Percentiles rank a stretch among this genome's conserved stretches.
Conservation (phyloP, 2,329 filamentous ascomycete genomes). For the Penicillium crustosum region DNA sequence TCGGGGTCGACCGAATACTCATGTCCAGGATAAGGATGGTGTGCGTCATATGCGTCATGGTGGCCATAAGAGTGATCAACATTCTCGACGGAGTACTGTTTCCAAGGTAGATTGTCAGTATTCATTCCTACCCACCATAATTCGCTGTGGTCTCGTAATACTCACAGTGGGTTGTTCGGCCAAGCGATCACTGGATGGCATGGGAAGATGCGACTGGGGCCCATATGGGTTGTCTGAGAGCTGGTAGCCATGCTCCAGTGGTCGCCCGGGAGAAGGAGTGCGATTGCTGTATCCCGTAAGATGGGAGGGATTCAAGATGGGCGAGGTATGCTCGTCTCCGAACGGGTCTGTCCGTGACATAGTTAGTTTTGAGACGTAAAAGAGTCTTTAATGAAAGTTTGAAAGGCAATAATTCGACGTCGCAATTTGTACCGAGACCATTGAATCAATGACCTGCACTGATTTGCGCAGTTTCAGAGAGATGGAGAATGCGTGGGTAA, state of each 20-base stretch:
- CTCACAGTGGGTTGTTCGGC: slow-evolving; percentile 81
- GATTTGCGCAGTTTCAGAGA: neutral
- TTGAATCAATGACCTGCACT: slow-evolving; percentile 8
- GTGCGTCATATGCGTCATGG: slow-evolving; percentile 59
- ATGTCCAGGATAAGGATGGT: slow-evolving; percentile 55
- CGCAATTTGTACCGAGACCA: neutral
- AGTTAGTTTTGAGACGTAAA: slow-evolving; percentile 23
- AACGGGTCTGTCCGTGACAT: slow-evolving; percentile 38
- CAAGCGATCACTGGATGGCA: slow-evolving; percentile 72
- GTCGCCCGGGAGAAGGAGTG: slow-evolving; percentile 75
- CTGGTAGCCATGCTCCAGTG: slow-evolving; percentile 70
- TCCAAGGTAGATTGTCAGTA: slow-evolving; percentile 10
- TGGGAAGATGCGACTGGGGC: slow-evolving; percentile 61
- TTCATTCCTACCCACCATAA: neutral
- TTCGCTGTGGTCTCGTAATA: slow-evolving; percentile 22
- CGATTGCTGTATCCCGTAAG: slow-evolving; percentile 46
- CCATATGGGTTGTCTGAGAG: slow-evolving; percentile 75
- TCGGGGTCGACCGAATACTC: slow-evolving; percentile 80
- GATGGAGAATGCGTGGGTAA: neutral
- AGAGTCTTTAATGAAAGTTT: neutral
- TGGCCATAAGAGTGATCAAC: slow-evolving; percentile 63
- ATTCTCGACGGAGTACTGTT: slow-evolving; percentile 69
- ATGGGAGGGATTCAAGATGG: slow-evolving; percentile 56
- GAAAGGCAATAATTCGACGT: neutral
- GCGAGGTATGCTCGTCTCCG: slow-evolving; percentile 43